Conservation (phyloP, 140 eudicot species). For the Anethum foeniculum region DNA sequence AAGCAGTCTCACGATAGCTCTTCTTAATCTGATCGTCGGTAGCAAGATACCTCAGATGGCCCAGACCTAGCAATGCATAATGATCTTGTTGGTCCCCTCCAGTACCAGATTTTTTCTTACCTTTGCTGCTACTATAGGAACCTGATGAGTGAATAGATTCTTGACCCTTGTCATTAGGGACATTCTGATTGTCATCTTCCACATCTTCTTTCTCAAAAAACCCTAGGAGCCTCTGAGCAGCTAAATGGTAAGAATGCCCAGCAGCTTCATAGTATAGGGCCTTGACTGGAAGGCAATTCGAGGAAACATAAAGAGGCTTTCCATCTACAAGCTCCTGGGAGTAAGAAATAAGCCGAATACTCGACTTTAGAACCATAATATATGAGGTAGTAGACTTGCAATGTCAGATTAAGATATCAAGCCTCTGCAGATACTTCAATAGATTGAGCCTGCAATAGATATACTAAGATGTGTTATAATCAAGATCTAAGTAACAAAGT, state of each 20-base stretch:
- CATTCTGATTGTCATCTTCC: constrained; percentile 27
- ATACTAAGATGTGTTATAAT: not conserved
- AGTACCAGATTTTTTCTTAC: constrained; percentile 74
- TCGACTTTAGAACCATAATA: constrained; percentile 31
- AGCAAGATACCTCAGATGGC: constrained; percentile 82
- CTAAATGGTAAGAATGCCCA: constrained; percentile 81
- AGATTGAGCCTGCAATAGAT: not conserved
- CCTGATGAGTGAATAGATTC: constrained; percentile 58
- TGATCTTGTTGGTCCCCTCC: constrained; percentile 73
- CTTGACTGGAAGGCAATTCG: constrained; percentile 69
- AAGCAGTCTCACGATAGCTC: constrained; percentile 80
- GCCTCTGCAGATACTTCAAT: not conserved
- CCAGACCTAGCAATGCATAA: constrained; percentile 83
- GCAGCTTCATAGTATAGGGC: constrained; percentile 68
- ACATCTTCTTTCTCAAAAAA: constrained; percentile 38
- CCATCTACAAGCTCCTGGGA: constrained; percentile 66
- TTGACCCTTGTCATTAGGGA: constrained; percentile 39
- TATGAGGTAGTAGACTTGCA: not conserved
- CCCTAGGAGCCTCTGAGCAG: constrained; percentile 68
- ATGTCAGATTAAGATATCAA: not conserved
- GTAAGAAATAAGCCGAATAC: constrained; percentile 52
- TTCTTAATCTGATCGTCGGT: constrained; percentile 79
- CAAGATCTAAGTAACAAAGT: not conserved
- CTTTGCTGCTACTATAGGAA: constrained; percentile 75
- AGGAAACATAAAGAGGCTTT: constrained; percentile 48